Evolutionary conservation across 1,284 basidiomycete genomes (phyloP), one percentile per base, ranked within the genome.

Genomic region (Leucoagaricus sp.): DNA sequence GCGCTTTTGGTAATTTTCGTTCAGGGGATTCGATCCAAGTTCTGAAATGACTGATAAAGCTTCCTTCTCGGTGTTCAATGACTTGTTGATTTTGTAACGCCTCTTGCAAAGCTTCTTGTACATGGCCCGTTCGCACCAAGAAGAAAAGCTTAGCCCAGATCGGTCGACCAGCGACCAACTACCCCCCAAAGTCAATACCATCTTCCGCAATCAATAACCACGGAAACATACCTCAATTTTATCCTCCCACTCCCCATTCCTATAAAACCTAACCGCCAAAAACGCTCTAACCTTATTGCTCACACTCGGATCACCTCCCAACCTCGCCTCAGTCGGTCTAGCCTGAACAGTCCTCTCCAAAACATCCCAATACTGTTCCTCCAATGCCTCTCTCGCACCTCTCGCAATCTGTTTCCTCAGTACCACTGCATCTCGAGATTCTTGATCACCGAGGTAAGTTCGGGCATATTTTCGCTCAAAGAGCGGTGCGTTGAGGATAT

Each of bases 91-190:
- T 85, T 26, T 85, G 81, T 21, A 85, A 66, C 0, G 93, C 89
- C 57, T 95, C 88, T 6, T 83, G 79, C 31, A 96, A 75, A 0
- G 96, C 95, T 60, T 97, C 94, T 41, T 83, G 74, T 10, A 80
- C 70, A 68, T 96, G 87, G 0, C 96, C 97, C 1, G 90, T 90
- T 26, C 96, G 87, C 7, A 99, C 79, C 8, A 99, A 83, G 73
- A 92, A 94, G 75, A 93, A 99, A 40, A 97, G 72, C 58, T 91
- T 87, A 12, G 96, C 96, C 95, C 95, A 99, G 13, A 98, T 67
- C 5, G 95, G 94, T 64, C 90, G 87, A 13, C 91, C 89, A 51
- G 87, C 86, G 23, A 96, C 85, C 52, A 93, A 77, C 89, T 94
- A 58, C 23, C 19, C n/a, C n/a, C n/a, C 17, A 12, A 5, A 21